Evolutionary conservation across 306 rosid species (phyloP).

Genomic region (Herpetospermum pedunculosum): DNA sequence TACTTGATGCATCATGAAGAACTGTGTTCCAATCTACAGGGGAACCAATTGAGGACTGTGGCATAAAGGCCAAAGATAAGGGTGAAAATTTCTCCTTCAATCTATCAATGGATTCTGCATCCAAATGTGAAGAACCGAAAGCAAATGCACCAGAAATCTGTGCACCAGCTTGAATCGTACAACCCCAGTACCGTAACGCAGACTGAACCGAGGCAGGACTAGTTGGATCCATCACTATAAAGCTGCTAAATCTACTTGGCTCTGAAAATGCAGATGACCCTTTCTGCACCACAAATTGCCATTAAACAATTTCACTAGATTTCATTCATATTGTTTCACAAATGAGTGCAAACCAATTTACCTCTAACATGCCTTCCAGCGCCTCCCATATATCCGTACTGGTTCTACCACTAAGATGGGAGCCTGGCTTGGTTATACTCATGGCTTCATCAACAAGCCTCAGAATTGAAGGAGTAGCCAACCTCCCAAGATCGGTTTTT

Average conservation of each 20-base stretch:
- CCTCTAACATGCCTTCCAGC: constrained; percentile 70
- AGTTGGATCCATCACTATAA: constrained; percentile 66
- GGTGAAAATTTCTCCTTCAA: constrained; percentile 44
- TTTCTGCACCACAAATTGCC: constrained; percentile 37
- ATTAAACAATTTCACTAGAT: constrained; percentile 13
- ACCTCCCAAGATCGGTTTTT: constrained; percentile 89
- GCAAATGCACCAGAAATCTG: constrained; percentile 73
- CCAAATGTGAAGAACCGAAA: constrained; percentile 22
- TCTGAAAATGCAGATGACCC: constrained; percentile 69
- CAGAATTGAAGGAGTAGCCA: constrained; percentile 78
- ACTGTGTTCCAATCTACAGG: constrained; percentile 46
- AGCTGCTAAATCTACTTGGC: constrained; percentile 60
- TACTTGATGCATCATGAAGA: constrained; percentile 20
- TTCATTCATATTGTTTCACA: constrained; percentile 1
- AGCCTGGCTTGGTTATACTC: constrained; percentile 33
- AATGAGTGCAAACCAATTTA: constrained; percentile 20
- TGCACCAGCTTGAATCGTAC: constrained; percentile 83
- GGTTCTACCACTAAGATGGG: constrained; percentile 37
- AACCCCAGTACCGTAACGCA: constrained; percentile 92
- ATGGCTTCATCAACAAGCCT: constrained; percentile 86
- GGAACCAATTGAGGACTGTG: constrained; percentile 29
- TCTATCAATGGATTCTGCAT: constrained; percentile 31
- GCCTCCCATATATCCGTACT: constrained; percentile 77
- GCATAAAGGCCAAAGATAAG: constrained; percentile 55
- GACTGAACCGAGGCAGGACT: constrained; percentile 46